phyloP scores from a whole-genome alignment of 371 early-diverging fungal species.

The Lichtheimia corymbifera region DNA sequence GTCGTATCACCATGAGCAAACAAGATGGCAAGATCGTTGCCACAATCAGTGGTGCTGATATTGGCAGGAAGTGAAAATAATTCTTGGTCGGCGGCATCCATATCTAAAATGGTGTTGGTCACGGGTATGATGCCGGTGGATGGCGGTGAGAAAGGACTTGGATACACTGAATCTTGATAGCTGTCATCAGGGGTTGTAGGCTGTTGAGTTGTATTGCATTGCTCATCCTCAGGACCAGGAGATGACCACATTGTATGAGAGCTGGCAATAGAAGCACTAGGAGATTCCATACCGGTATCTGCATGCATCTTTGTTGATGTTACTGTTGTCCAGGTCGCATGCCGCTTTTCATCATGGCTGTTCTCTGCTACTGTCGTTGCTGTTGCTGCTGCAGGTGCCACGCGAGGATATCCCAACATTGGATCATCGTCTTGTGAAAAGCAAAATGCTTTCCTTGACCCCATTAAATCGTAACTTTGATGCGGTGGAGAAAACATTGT shows the following conservation, averaged over 20 bases:
- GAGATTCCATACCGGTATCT: not conserved
- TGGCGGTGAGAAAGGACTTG: not conserved
- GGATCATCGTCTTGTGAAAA: conserved; percentile 10
- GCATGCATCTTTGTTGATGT: not conserved
- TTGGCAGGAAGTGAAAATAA: conserved; percentile 1
- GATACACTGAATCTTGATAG: conserved; percentile 2
- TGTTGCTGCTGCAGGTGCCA: not conserved
- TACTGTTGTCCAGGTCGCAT: not conserved
- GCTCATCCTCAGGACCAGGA: not conserved
- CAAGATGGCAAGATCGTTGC: not conserved
- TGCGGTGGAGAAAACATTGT: not conserved
- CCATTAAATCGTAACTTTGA: not conserved
- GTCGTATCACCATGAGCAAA: too few relatives aligned
- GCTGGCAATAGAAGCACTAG: not conserved
- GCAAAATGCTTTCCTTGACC: not conserved
- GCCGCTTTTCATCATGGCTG: not conserved
- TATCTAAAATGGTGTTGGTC: not conserved
- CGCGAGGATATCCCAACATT: conserved; percentile 8
- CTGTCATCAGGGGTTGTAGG: not conserved
- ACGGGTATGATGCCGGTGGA: not conserved
- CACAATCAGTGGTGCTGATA: not conserved
- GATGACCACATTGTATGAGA: conserved; percentile 1
- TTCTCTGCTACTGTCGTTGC: not conserved
- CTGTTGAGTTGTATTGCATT: not conserved
- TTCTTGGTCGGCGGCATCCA: not conserved